Base-by-base conservation (phyloP, 2,329 filamentous ascomycete genomes). In the Sarocladiaceae sp. region DNA sequence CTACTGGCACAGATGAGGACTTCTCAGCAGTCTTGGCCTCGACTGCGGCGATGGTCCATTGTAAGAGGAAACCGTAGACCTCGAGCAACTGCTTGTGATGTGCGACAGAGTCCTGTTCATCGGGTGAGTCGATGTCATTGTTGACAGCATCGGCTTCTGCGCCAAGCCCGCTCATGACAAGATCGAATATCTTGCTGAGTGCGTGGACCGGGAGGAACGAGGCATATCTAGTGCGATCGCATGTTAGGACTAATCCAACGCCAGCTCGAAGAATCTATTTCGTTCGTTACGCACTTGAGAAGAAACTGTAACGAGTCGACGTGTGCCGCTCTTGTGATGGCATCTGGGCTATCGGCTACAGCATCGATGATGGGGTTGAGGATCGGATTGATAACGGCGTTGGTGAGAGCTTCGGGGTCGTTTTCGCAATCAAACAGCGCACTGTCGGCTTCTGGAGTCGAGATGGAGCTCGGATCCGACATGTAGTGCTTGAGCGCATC, bases 291-390 rank as follows among this genome's bases (percentile, higher is more conserved):
- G 15, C 15, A 97, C 91, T 98, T 98, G 70, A 98, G 76, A 48
- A 98, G 72, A 60, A 95, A 95, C 65, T 96, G 91, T 55, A 98
- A 66, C 50, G 90, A 95, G 70, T 98, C 91, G 69, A 97, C 90
- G 52, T 83, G 78, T 43, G 81, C 77, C 57, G 82, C 78, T 65
- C 83, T 83, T 50, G 81, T 82, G 53, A 98, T 83, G 48, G 86
- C 85, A 65, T 96, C 91, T 42, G 93, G 89, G 60, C 84, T 95
- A 59, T 94, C 89, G 45, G 90, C 89, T 21, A 98, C 81, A 23
- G 88, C 84, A 63, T 97, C 93, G 50, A 96, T 82, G 49, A 98
- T 95, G 19, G 87, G 84, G 60, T 98, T 94, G 49, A 98, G 72
- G 16, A 93, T 82, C 52, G 80, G 80, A 64, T 95, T 94, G 61